A percentile compares a stretch with the other conserved stretches of the same genome.
phyloP scores from a whole-genome alignment of 2,329 filamentous ascomycete genomes.

The Exophiala sideris region DNA sequence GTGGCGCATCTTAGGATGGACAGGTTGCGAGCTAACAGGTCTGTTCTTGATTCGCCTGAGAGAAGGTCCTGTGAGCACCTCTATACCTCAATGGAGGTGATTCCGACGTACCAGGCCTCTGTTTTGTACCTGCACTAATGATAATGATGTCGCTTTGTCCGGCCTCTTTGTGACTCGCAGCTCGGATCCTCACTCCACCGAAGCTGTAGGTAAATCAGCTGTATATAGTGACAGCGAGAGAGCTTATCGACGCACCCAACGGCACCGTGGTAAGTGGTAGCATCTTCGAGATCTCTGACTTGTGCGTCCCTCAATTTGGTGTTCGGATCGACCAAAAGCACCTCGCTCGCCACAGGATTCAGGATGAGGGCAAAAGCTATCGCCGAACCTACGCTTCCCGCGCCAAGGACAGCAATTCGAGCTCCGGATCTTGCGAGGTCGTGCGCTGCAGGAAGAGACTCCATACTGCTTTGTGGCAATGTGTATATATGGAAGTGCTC shows the following conservation, averaged over 20 bases:
- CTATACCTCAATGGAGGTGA: not conserved
- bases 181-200: slow-evolving; percentile 17
- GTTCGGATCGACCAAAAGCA: slow-evolving; percentile 55
- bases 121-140: slow-evolving; percentile 54
- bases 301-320: slow-evolving; percentile 46
- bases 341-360: slow-evolving; percentile 48
- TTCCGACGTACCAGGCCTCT: slow-evolving; percentile 36
- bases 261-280: slow-evolving; percentile 47
- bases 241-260: slow-evolving; percentile 38
- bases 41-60: slow-evolving; percentile 44
- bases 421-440: slow-evolving; percentile 16
- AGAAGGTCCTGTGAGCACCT: slow-evolving; percentile 2
- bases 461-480: not conserved
- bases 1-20: slow-evolving; percentile 49
- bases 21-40: slow-evolving; percentile 48
- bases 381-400: slow-evolving; percentile 51
- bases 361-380: slow-evolving; percentile 53
- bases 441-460: slow-evolving; percentile 13
- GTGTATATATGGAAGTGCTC: not conserved
- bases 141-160: slow-evolving; percentile 55
- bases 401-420: slow-evolving; percentile 50
- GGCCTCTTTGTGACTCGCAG: slow-evolving; percentile 39
- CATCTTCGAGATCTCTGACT: slow-evolving; percentile 53
- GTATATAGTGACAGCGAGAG: not conserved
- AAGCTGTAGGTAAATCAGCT: slow-evolving; percentile 8